Evolutionary conservation across 345 rosid species (phyloP).

Genomic region (Eucalyptus rudis): DNA sequence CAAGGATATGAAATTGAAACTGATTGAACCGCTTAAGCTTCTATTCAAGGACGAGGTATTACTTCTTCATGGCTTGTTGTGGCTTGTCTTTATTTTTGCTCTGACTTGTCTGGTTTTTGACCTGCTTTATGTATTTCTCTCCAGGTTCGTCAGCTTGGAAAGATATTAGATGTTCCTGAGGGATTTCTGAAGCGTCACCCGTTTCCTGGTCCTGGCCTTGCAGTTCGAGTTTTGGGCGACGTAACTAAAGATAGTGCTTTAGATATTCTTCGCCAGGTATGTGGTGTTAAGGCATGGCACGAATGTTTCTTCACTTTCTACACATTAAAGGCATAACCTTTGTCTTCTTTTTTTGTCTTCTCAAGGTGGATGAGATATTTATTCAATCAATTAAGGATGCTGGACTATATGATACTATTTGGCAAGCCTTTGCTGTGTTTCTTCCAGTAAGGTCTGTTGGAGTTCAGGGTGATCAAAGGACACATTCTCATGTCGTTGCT

Average conservation of each 20-base stretch:
- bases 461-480: constrained; percentile 99
- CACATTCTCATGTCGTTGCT: constrained; percentile 98
- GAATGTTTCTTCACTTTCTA: not conserved
- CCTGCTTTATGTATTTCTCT: not conserved
- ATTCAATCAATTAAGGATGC: constrained; percentile 96
- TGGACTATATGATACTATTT: constrained; percentile 81
- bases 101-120: too few relatives aligned
- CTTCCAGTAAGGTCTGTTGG: constrained; percentile 94
- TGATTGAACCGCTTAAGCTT: constrained; percentile 92
- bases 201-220: constrained; percentile 99
- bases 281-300: not conserved
- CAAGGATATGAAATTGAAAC: constrained; percentile 93
- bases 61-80: not conserved
- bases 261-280: constrained; percentile 80
- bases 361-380: constrained; percentile 92
- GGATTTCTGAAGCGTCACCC: constrained; percentile 93
- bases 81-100: too few relatives aligned
- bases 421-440: constrained; percentile 98
- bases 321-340: not conserved
- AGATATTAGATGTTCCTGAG: constrained; percentile 67
- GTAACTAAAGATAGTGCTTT: constrained; percentile 86
- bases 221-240: constrained; percentile 90
- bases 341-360: not conserved
- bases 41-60: constrained; percentile 93
- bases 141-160: constrained; percentile 90